Evolutionary conservation across 257 asterid species (phyloP).

Genomic region (Linaria vulgaris): DNA sequence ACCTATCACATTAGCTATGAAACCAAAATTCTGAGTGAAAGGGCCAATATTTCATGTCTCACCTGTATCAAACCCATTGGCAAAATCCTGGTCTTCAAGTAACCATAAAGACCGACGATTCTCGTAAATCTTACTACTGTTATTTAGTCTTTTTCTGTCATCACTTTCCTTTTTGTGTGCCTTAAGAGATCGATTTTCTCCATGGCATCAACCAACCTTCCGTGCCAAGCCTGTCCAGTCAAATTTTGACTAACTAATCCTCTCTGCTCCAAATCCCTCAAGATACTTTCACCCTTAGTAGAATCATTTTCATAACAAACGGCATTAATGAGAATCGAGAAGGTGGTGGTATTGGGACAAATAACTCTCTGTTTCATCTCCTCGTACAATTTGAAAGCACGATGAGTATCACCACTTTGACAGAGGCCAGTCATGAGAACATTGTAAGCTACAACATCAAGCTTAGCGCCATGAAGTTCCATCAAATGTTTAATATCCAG

Average conservation of each 20-base stretch:
- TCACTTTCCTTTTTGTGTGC: conserved; percentile 35
- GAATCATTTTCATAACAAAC: conserved; percentile 43
- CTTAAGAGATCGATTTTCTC: conserved; percentile 44
- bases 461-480: conserved; percentile 66
- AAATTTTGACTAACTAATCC: conserved; percentile 47
- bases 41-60: conserved; percentile 23
- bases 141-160: conserved; percentile 14
- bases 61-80: conserved; percentile 19
- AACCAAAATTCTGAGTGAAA: conserved; percentile 4
- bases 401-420: conserved; percentile 37
- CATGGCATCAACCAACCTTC: conserved; percentile 45
- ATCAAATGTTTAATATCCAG: conserved; percentile 49
- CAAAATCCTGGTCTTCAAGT: conserved; percentile 17
- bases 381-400: conserved; percentile 59
- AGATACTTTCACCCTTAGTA: conserved; percentile 47
- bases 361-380: conserved; percentile 72
- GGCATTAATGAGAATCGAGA: conserved; percentile 44
- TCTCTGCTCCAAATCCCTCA: conserved; percentile 61
- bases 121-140: conserved; percentile 3
- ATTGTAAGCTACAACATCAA: conserved; percentile 74
- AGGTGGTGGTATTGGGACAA: conserved; percentile 68
- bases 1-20: not conserved
- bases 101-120: conserved; percentile 1
- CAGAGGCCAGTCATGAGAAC: conserved; percentile 71
- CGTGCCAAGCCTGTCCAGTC: conserved; percentile 34